Base-by-base conservation (phyloP, 768 basidiomycete species). In the Kwoniella newhampshirensis region DNA sequence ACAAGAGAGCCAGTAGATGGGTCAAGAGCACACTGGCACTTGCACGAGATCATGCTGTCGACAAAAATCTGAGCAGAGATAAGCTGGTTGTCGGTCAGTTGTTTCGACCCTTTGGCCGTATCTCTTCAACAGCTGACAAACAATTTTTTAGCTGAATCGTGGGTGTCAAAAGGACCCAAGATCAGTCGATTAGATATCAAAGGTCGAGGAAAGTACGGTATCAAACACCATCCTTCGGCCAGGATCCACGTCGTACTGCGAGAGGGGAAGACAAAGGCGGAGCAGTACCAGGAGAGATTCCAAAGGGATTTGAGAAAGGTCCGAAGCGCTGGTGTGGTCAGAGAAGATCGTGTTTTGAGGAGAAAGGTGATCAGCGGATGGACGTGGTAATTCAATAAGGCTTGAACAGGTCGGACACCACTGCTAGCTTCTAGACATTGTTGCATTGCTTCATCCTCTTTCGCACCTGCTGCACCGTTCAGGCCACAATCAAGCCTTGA, bases 1-100 rank as follows among this genome's bases (percentile, higher is more conserved):
- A 93, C 76, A 99, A 99, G 78, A 83, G 90, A 21, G 90, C 88
- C 13, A 86, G 89, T 62, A 57, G 37, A 23, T 85, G 90, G 59
- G 84, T 99, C 57, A 86, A 90, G 82, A 88, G 86, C 65, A 91
- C 91, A 83, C 82, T 98, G 42, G 85, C 84, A 12, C 84, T 88
- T 1, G 92, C 91, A 2, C 87, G 88, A 70, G 85, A 91, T 71
- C 88, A 93, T 67, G 94, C 93, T 0, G 81, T 84, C 36, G 86
- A 87, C 70, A 91, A 93, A 78, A 83, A 83, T 27, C 78, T 98
- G 71, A 79, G 86, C 42, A 77, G 84, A 54, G 80, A 81, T 26
- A 87, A 84, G 68, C 82, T 98, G 46, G 79, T 94, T 55, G 86
- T 98, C 65, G 82, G 92, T 94, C 65, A 70, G 90, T 83, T 1